phyloP scores from a whole-genome alignment of 768 basidiomycete genomes.

The Amanita rimosa region DNA sequence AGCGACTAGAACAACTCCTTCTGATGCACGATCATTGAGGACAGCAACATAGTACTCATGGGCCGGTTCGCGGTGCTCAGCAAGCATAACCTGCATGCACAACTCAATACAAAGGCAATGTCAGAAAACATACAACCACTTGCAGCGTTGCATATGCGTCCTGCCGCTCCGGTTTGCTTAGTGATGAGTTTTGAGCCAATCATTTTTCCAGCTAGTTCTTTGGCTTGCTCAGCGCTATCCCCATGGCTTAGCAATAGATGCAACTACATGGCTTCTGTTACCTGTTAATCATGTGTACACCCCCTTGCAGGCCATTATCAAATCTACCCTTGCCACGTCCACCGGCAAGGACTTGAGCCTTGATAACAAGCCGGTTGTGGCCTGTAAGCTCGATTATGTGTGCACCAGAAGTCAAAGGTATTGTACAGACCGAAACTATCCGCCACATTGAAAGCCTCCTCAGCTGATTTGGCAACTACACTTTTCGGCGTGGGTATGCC shows the following conservation, averaged over 20 bases:
- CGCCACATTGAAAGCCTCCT: conserved; percentile 86
- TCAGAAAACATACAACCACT: conserved; percentile 16
- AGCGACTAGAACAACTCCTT: conserved; percentile 86
- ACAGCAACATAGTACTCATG: conserved; percentile 99
- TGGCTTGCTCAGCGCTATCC: conserved; percentile 73
- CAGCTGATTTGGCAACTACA: conserved; percentile 72
- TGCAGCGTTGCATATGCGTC: conserved; percentile 92
- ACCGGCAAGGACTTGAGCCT: conserved; percentile 97
- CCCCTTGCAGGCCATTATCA: conserved; percentile 91
- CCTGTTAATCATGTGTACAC: conserved; percentile 92
- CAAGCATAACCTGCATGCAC: conserved; percentile 79
- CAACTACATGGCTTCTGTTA: conserved; percentile 19
- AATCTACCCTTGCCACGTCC: conserved; percentile 98
- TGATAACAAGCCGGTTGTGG: conserved; percentile 79
- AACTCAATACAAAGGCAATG: neutral
- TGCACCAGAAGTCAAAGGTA: neutral
- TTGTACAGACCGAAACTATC: conserved; percentile 65
- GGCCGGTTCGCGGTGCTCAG: conserved; percentile 83
- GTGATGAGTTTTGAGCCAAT: conserved; percentile 92
- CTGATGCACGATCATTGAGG: conserved; percentile 84
- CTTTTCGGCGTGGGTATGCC: conserved; percentile 93
- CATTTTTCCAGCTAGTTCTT: conserved; percentile 86
- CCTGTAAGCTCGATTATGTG: conserved; percentile 28
- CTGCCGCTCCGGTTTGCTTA: conserved; percentile 92
- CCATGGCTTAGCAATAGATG: conserved; percentile 5